A percentile compares a stretch with the other conserved stretches of the same genome.
phyloP scores from a whole-genome alignment of 1,284 basidiomycete genomes.

The Puccinia triticina region DNA sequence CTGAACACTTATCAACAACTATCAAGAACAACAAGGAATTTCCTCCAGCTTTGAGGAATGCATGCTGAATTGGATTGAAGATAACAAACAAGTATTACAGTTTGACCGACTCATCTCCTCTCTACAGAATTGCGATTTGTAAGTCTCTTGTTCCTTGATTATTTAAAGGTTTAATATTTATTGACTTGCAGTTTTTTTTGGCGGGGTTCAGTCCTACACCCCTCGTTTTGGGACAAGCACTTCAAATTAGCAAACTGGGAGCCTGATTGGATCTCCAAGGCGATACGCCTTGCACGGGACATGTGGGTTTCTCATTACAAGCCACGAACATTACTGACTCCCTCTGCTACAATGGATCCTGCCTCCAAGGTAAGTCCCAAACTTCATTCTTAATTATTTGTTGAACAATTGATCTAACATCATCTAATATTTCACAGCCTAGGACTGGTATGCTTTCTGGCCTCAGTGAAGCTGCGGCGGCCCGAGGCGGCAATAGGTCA shows the following conservation, averaged over 20 bases:
- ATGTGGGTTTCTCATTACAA: too few species aligned
- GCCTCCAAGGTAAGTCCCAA: neutral
- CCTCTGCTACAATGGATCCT: neutral
- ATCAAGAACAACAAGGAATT: neutral
- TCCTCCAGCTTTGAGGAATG: slow-evolving; percentile 2
- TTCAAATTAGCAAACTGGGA: too few species aligned
- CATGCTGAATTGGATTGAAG: neutral
- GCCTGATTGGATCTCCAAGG: too few species aligned
- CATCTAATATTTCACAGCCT: neutral
- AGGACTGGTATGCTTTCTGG: too few species aligned
- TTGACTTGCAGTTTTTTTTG: neutral
- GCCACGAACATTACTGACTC: neutral
- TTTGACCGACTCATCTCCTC: neutral
- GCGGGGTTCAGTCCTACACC: neutral
- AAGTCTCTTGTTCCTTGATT: neutral
- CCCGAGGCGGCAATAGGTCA: neutral
- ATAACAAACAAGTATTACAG: neutral
- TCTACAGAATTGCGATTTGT: neutral
- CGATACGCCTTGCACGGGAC: too few species aligned
- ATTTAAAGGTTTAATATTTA: neutral
- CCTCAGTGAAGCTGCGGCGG: neutral
- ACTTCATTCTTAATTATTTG: too few species aligned
- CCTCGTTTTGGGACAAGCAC: neutral
- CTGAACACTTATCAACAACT: neutral
- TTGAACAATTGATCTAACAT: neutral